Evolutionary conservation across 306 rosid genomes (phyloP).

Genomic region (Ceratonia siliqua): DNA sequence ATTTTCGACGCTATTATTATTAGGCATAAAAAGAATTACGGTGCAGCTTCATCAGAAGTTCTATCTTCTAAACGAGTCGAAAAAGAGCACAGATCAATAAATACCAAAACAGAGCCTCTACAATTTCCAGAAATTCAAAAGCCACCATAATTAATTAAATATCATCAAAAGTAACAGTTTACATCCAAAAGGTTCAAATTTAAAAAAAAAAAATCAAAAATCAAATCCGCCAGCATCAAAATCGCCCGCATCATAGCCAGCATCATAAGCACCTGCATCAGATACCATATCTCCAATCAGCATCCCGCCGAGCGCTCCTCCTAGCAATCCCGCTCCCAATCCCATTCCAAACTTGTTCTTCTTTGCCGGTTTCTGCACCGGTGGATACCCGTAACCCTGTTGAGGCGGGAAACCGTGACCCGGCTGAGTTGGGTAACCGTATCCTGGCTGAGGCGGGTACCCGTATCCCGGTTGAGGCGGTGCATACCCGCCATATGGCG

Average conservation of each 20-base stretch:
- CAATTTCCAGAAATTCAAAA: no score
- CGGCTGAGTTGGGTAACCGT: slow-evolving; percentile 37
- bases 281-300: slow-evolving; percentile 79
- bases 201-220: slow-evolving; percentile 1
- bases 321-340: slow-evolving; percentile 78
- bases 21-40: no score
- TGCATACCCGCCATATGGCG: neutral
- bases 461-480: slow-evolving; percentile 33
- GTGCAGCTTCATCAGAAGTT: no score
- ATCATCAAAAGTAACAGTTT: neutral
- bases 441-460: slow-evolving; percentile 14
- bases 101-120: no score
- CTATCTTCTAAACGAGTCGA: no score
- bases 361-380: slow-evolving; percentile 41
- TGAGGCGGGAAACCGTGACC: slow-evolving; percentile 33
- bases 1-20: no score
- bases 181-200: neutral
- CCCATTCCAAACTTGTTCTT: slow-evolving; percentile 70
- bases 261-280: slow-evolving; percentile 46
- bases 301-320: slow-evolving; percentile 77
- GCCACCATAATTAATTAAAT: neutral
- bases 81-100: no score
- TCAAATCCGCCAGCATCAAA: slow-evolving; percentile 45
- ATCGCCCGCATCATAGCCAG: slow-evolving; percentile 48
- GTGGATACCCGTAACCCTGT: slow-evolving; percentile 49